A percentile compares a stretch with the other conserved stretches of the same genome.
phyloP scores from a whole-genome alignment of 371 early-diverging fungal species.

The Apophysomyces trapeziformis region DNA sequence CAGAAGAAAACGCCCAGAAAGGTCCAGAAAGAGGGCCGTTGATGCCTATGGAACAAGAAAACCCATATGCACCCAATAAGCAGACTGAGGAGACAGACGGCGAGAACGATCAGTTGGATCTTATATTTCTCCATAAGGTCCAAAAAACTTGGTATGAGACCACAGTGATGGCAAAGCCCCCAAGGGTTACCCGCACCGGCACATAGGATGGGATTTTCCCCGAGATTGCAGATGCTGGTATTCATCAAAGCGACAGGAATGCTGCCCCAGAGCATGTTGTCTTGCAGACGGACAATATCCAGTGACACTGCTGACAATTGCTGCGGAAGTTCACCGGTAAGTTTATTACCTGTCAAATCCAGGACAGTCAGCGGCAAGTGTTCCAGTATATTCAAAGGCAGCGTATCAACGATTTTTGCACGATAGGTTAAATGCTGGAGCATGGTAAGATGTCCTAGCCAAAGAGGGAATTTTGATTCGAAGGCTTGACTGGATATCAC shows the following conservation, averaged over 20 bases:
- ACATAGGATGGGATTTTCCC: conserved; percentile 16
- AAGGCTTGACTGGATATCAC: neutral
- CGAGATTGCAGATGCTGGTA: conserved; percentile 10
- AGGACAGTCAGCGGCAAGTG: neutral
- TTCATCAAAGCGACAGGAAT: conserved; percentile 10
- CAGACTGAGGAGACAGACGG: conserved; percentile 5
- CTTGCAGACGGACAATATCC: neutral
- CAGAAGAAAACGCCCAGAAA: conserved; percentile 17
- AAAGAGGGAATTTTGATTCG: conserved; percentile 11
- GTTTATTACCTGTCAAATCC: conserved; percentile 9
- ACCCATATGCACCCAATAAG: conserved; percentile 12
- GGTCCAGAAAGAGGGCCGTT: conserved; percentile 13
- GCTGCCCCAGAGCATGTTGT: conserved; percentile 11
- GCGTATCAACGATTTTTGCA: conserved; percentile 8
- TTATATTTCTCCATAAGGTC: conserved; percentile 17
- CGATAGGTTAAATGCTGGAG: conserved; percentile 7
- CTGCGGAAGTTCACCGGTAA: conserved; percentile 12
- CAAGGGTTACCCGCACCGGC: conserved; percentile 19
- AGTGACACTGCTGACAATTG: conserved; percentile 11
- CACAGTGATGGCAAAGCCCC: conserved; percentile 19
- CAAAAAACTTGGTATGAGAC: conserved; percentile 13
- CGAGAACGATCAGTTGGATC: conserved; percentile 18
- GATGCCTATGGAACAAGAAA: neutral
- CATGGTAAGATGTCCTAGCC: conserved; percentile 10
- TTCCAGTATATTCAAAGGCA: conserved; percentile 1